These are phyloP conservation scores for Ganoderma lingzhi DNA, from an alignment of 1,284 basidiomycete species.

Conservation along the genomic window DNA sequence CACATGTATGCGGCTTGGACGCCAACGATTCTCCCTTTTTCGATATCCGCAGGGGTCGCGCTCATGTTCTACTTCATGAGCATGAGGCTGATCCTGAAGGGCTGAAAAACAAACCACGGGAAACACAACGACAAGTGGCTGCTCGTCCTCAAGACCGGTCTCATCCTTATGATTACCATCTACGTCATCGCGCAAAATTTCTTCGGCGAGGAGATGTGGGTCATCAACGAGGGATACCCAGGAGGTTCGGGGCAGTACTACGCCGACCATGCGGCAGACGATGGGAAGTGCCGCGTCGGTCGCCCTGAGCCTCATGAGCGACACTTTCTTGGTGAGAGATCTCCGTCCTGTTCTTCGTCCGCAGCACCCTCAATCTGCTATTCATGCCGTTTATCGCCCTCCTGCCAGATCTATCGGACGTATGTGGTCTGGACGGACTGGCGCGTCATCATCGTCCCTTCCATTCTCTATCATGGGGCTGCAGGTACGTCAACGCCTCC, in stretches of 20 bases:
- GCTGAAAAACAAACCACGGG: constrained; percentile 7
- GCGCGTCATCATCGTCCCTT: constrained; percentile 16
- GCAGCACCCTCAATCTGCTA: neutral
- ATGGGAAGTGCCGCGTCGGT: constrained; percentile 19
- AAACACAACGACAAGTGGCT: constrained; percentile 11
- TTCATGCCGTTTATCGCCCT: neutral
- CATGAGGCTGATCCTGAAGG: constrained; percentile 14
- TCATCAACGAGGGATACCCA: constrained; percentile 21
- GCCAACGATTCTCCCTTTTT: neutral
- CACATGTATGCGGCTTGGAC: no score
- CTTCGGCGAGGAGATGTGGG: constrained; percentile 34
- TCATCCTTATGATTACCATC: constrained; percentile 30
- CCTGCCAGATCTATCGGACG: constrained; percentile 21
- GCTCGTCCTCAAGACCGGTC: constrained; percentile 24
- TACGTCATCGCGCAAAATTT: constrained; percentile 24
- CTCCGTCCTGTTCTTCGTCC: neutral
- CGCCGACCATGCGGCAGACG: constrained; percentile 20
- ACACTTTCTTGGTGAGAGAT: constrained; percentile 26
- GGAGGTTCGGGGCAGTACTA: constrained; percentile 27
- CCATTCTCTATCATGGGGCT: constrained; percentile 18
- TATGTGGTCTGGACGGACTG: constrained; percentile 24
- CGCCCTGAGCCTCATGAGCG: constrained; percentile 16
- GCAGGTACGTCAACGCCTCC: neutral
- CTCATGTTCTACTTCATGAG: constrained; percentile 26
- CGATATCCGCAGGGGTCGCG: constrained; percentile 16